Conservation (phyloP, 83 land plant species). For the Diphasiastrum complanatum region DNA sequence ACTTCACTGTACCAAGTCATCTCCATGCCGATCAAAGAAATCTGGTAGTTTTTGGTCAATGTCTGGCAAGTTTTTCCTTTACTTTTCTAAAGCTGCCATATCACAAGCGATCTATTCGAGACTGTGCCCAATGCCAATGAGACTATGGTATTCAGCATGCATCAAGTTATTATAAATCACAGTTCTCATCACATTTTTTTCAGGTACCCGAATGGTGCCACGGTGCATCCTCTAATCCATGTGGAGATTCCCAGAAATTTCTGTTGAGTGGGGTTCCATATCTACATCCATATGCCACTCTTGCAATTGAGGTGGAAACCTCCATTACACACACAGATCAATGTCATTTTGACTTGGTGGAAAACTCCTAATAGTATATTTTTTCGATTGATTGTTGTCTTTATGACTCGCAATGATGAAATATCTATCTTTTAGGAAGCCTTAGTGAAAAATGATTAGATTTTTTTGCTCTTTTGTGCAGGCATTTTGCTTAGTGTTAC, state of each 20-base stretch:
- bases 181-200: neutral
- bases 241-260: constrained; percentile 18
- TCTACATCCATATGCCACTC: constrained; percentile 5
- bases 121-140: neutral
- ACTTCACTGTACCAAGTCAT: too few relatives aligned
- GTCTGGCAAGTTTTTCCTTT: too few relatives aligned
- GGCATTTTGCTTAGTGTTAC: constrained; percentile 10
- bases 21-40: too few relatives aligned
- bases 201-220: constrained; percentile 25
- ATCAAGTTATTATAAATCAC: neutral
- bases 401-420: neutral
- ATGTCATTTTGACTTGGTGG: neutral
- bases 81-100: neutral
- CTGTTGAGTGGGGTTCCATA: constrained; percentile 20
- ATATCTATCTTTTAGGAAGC: neutral
- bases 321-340: neutral
- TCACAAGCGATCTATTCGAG: neutral
- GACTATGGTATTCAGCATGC: neutral
- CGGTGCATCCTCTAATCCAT: constrained; percentile 13
- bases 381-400: neutral
- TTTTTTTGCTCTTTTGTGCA: neutral
- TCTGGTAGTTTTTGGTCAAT: too few relatives aligned
- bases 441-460: neutral
- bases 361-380: neutral
- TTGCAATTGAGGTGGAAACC: constrained; percentile 13